phyloP scores from a whole-genome alignment of 768 basidiomycete genomes.

The Kwoniella sp. region DNA sequence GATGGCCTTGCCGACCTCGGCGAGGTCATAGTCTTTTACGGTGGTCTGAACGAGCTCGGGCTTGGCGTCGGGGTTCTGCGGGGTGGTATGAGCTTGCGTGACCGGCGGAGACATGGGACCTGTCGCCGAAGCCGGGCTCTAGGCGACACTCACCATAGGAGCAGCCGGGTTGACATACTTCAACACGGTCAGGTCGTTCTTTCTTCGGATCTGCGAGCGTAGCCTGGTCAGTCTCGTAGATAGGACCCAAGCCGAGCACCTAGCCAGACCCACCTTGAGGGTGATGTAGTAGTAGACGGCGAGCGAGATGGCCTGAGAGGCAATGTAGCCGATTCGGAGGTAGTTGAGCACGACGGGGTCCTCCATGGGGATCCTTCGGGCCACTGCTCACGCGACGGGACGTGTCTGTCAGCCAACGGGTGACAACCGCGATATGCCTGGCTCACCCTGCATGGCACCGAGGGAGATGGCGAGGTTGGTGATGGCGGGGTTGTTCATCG shows the following conservation, averaged over 20 bases:
- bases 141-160: constrained; percentile 62
- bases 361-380: constrained; percentile 84
- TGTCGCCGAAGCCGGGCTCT: not conserved
- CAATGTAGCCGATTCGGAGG: constrained; percentile 77
- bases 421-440: not conserved
- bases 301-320: constrained; percentile 66
- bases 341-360: constrained; percentile 75
- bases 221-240: not conserved
- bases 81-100: constrained; percentile 25
- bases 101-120: not conserved
- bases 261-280: constrained; percentile 57
- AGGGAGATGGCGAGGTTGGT: constrained; percentile 85
- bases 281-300: constrained; percentile 77
- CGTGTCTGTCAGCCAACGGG: constrained; percentile 6
- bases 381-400: constrained; percentile 57
- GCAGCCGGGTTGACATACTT: constrained; percentile 84
- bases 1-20: constrained; percentile 68
- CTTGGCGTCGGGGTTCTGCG: constrained; percentile 55
- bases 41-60: constrained; percentile 81
- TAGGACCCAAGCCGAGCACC: not conserved
- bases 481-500: constrained; percentile 51
- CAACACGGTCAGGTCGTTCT: constrained; percentile 92
- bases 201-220: constrained; percentile 70
- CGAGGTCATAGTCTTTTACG: constrained; percentile 85
- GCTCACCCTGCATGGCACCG: constrained; percentile 81